Conservation (phyloP, 371 early-diverging fungal species). For the Actinomortierella ambigua region DNA sequence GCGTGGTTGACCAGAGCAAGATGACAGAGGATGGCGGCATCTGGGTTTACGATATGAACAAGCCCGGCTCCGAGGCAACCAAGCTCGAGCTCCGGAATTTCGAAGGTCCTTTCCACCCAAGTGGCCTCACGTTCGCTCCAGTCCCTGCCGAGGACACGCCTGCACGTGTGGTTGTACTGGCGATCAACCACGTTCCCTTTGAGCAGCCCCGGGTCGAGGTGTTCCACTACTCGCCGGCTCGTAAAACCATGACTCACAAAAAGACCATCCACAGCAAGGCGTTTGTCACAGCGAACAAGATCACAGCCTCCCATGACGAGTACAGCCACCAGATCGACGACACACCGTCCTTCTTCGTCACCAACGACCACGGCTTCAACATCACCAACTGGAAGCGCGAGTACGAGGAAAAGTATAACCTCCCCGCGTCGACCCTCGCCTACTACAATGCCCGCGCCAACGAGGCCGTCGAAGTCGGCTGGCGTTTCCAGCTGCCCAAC, state of each 20-base stretch:
- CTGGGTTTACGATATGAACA: slow-evolving; percentile 43
- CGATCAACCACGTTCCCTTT: slow-evolving; percentile 43
- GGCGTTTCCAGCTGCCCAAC: slow-evolving; percentile 41
- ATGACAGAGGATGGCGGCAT: slow-evolving; percentile 40
- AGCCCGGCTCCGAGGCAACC: slow-evolving; percentile 38
- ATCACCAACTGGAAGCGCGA: slow-evolving; percentile 43
- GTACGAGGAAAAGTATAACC: slow-evolving; percentile 44
- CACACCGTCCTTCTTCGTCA: slow-evolving; percentile 38
- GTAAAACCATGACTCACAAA: slow-evolving; percentile 42
- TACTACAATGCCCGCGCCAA: slow-evolving; percentile 44
- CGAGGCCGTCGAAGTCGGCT: slow-evolving; percentile 30
- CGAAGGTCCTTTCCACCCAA: slow-evolving; percentile 41
- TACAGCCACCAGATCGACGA: slow-evolving; percentile 31
- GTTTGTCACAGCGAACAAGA: slow-evolving; percentile 46
- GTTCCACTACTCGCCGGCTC: slow-evolving; percentile 43
- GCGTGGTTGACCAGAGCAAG: slow-evolving; percentile 36
- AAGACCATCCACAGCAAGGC: slow-evolving; percentile 39
- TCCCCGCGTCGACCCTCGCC: slow-evolving; percentile 33
- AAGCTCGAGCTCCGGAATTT: slow-evolving; percentile 39
- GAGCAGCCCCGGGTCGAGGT: slow-evolving; percentile 42
- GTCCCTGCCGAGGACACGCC: slow-evolving; percentile 38
- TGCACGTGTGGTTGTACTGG: slow-evolving; percentile 36
- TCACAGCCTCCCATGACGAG: slow-evolving; percentile 16
- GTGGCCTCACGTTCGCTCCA: slow-evolving; percentile 36
- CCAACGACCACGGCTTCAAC: slow-evolving; percentile 45